Conservation (phyloP, 768 basidiomycete species). For the Crucibulum laeve region DNA sequence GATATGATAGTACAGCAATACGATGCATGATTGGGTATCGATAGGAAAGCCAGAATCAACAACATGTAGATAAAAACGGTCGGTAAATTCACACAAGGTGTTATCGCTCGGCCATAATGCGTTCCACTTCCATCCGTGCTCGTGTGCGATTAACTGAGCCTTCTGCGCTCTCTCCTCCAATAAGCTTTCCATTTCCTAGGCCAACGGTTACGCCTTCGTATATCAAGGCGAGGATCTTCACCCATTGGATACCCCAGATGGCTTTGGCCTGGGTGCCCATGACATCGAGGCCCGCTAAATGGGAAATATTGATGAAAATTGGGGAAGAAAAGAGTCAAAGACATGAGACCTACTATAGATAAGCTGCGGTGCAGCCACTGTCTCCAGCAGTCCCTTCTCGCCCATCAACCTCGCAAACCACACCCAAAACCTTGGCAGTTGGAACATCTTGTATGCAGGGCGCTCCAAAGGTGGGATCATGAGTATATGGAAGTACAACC, state of each 20-base stretch:
- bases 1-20: too few species aligned
- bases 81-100: too few species aligned
- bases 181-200: slow-evolving; percentile 36
- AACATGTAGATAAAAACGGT: background rate
- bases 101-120: slow-evolving; percentile 37
- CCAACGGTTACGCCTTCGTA: slow-evolving; percentile 62
- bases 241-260: slow-evolving; percentile 77
- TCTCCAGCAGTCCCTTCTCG: slow-evolving; percentile 45
- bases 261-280: slow-evolving; percentile 55
- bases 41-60: background rate
- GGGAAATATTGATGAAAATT: slow-evolving; percentile 8
- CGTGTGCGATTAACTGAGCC: slow-evolving; percentile 62
- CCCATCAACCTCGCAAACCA: slow-evolving; percentile 65
- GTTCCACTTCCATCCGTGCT: slow-evolving; percentile 62
- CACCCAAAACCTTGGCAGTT: slow-evolving; percentile 62
- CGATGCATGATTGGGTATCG: too few species aligned
- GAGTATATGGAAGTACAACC: slow-evolving; percentile 82
- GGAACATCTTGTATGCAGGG: slow-evolving; percentile 48
- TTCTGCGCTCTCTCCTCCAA: slow-evolving; percentile 60
- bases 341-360: slow-evolving; percentile 52
- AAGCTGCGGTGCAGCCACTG: slow-evolving; percentile 60
- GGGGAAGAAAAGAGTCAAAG: slow-evolving; percentile 1
- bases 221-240: slow-evolving; percentile 63
- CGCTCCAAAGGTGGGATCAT: slow-evolving; percentile 30
- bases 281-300: slow-evolving; percentile 65